Evolutionary conservation across 2,329 filamentous ascomycete species (phyloP).

Genomic region (Claviceps fusiformis): DNA sequence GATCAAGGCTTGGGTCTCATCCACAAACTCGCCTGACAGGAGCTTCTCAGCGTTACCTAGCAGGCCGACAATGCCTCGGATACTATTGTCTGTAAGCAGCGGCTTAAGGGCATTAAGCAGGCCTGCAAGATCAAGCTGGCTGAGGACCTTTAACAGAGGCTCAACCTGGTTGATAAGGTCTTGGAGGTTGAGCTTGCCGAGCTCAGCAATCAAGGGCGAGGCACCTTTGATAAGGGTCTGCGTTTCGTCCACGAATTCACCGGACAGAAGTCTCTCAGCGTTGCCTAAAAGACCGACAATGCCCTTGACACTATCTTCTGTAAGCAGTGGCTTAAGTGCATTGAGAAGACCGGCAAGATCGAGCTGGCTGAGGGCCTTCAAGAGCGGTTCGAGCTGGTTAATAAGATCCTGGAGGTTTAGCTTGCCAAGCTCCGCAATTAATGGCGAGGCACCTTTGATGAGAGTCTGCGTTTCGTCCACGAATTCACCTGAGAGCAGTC

Average conservation of each 20-base stretch:
- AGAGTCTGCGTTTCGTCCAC: constrained; percentile 16
- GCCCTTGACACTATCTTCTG: constrained; percentile 15
- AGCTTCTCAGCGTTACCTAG: neutral
- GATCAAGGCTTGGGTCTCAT: neutral
- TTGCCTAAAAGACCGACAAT: neutral
- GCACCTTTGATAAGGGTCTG: neutral
- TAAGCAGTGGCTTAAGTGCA: constrained; percentile 17
- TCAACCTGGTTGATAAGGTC: neutral
- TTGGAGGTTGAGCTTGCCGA: neutral
- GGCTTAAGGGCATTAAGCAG: constrained; percentile 15
- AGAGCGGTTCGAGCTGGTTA: too few relatives aligned
- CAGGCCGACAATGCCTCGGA: constrained; percentile 8
- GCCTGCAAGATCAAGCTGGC: constrained; percentile 18
- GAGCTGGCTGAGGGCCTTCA: constrained; percentile 11
- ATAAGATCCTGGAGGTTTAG: too few relatives aligned
- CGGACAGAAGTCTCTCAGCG: neutral
- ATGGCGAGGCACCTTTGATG: constrained; percentile 17
- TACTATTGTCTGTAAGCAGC: constrained; percentile 14
- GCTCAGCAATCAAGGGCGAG: neutral
- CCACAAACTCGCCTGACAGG: neutral
- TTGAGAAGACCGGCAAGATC: constrained; percentile 18
- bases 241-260: neutral
- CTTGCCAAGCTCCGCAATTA: too few relatives aligned
- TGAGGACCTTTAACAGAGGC: neutral
- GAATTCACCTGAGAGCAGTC: constrained; percentile 14